Percentiles rank a stretch among this genome's conserved stretches.
Evolutionary conservation across 257 asterid genomes (phyloP).

Genomic region (Schizonepeta tenuifolia): DNA sequence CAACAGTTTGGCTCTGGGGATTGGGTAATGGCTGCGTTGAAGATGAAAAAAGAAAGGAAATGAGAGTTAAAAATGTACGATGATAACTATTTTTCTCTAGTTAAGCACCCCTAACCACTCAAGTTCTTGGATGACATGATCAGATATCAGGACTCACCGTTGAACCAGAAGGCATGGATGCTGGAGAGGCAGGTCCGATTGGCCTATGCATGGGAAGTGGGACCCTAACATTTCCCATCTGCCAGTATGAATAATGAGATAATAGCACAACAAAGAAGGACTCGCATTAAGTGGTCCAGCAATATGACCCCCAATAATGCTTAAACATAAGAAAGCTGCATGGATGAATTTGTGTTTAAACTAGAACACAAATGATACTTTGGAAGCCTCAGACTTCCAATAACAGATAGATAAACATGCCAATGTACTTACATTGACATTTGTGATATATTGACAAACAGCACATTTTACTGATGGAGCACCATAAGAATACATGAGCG

Average conservation of each 20-base stretch:
- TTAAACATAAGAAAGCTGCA: conserved; percentile 16
- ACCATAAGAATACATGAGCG: conserved; percentile 65
- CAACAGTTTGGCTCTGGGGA: conserved; percentile 62
- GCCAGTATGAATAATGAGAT: conserved; percentile 30
- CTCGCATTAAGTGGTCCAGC: conserved; percentile 16
- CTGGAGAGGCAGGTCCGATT: conserved; percentile 48
- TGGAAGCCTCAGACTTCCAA: conserved; percentile 26
- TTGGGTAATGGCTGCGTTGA: conserved; percentile 45
- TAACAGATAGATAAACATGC: conserved; percentile 5
- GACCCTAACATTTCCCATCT: conserved; percentile 67
- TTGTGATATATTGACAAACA: conserved; percentile 56
- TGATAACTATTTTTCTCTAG: neutral
- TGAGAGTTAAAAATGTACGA: neutral
- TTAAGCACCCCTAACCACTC: neutral
- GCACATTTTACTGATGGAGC: conserved; percentile 69
- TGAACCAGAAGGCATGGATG: conserved; percentile 50
- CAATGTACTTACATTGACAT: conserved; percentile 53
- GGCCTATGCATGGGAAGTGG: conserved; percentile 64
- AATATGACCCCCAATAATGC: conserved; percentile 20
- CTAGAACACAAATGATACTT: conserved; percentile 12
- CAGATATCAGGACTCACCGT: conserved; percentile 45
- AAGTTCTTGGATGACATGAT: neutral
- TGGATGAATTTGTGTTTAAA: conserved; percentile 6
- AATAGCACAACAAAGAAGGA: conserved; percentile 22
- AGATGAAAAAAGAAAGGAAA: neutral